A percentile compares a stretch with the other conserved stretches of the same genome.
Evolutionary conservation across 1,284 basidiomycete genomes (phyloP).

Genomic region (Sphaerobolus stellatus): DNA sequence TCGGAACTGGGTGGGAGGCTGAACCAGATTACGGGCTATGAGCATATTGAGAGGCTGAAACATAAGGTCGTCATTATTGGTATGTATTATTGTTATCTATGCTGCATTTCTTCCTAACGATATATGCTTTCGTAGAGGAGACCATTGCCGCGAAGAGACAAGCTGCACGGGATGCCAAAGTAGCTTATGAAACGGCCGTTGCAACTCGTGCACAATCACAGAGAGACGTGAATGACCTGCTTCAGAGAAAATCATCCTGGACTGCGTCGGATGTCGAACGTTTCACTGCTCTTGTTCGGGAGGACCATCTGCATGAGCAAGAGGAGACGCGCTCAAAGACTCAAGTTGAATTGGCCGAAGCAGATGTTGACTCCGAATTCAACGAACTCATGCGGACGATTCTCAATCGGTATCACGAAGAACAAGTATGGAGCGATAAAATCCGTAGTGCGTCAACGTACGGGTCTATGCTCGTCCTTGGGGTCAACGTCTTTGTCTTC

Average conservation of each 20-base stretch:
- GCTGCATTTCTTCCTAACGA: background rate
- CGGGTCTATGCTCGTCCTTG: conserved; percentile 79
- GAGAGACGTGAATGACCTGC: conserved; percentile 85
- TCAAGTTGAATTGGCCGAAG: conserved; percentile 65
- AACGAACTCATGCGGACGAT: conserved; percentile 83
- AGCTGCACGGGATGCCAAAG: conserved; percentile 68
- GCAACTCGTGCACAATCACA: conserved; percentile 76
- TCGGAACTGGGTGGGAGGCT: conserved; percentile 73
- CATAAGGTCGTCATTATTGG: conserved; percentile 77
- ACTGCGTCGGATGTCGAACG: conserved; percentile 75
- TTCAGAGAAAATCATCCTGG: conserved; percentile 89
- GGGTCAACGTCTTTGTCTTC: conserved; percentile 86
- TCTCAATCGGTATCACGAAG: conserved; percentile 84
- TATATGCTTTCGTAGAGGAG: conserved; percentile 46
- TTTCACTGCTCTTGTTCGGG: conserved; percentile 84
- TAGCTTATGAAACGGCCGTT: conserved; percentile 73
- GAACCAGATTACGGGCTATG: conserved; percentile 87
- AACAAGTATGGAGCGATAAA: conserved; percentile 97
- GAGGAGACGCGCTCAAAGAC: conserved; percentile 69
- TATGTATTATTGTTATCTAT: conserved; percentile 33
- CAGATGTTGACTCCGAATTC: conserved; percentile 81
- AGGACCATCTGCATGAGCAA: conserved; percentile 83
- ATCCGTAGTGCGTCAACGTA: conserved; percentile 91
- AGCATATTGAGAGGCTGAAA: conserved; percentile 85
- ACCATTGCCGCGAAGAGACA: conserved; percentile 59